Evolutionary conservation across 768 basidiomycete genomes (phyloP).

Genomic region (Udeniomyces megalosporus): DNA sequence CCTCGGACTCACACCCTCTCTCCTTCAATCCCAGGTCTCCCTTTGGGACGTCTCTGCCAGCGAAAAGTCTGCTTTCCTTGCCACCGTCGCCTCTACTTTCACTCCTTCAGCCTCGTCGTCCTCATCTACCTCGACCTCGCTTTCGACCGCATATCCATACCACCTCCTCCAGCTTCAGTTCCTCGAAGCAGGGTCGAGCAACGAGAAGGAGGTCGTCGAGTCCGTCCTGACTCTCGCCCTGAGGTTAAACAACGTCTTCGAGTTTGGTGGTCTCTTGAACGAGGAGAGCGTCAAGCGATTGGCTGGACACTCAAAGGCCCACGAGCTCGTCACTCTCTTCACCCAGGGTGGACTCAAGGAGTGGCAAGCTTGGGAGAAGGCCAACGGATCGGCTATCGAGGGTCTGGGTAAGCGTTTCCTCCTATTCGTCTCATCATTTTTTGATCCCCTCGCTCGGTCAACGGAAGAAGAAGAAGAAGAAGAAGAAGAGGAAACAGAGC

Average conservation of each 20-base stretch:
- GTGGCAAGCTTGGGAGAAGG: constrained; percentile 44
- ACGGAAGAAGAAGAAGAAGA: too few relatives aligned
- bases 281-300: constrained; percentile 35
- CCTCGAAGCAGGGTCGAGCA: constrained; percentile 39
- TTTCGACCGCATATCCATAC: constrained; percentile 47
- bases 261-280: constrained; percentile 66
- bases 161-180: constrained; percentile 35
- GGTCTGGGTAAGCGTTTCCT: constrained; percentile 41
- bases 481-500: too few relatives aligned
- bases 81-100: constrained; percentile 4
- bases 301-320: neutral
- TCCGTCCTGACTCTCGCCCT: neutral
- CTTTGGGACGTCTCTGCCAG: constrained; percentile 44
- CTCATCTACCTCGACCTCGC: constrained; percentile 41
- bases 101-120: neutral
- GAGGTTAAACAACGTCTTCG: constrained; percentile 37
- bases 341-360: constrained; percentile 38
- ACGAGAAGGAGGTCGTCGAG: neutral
- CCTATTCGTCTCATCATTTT: too few relatives aligned
- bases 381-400: constrained; percentile 37
- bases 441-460: neutral
- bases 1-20: constrained; percentile 43
- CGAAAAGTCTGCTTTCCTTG: constrained; percentile 4
- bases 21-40: constrained; percentile 58
- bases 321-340: constrained; percentile 3